A percentile compares a stretch with the other conserved stretches of the same genome.
These are phyloP conservation scores for Cercophora scortea DNA, from an alignment of 495 filamentous ascomycete genomes.

Conservation along the genomic window DNA sequence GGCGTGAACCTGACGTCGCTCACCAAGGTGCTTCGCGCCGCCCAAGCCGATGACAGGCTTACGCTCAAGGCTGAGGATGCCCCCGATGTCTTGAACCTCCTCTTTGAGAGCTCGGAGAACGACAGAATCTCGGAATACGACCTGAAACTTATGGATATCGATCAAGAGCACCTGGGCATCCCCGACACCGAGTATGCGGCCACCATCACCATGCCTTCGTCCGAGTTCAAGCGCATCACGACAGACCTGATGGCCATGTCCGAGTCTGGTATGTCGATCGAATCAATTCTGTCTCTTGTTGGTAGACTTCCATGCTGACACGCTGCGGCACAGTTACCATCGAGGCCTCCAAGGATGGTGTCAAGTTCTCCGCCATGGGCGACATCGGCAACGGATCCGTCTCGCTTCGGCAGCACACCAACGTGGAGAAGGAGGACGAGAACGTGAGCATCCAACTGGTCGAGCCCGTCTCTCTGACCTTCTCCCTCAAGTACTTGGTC, in stretches of 20 bases:
- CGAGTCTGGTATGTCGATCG: conserved; percentile 65
- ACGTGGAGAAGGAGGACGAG: conserved; percentile 81
- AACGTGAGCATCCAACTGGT: conserved; percentile 84
- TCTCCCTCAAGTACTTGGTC: conserved; percentile 98
- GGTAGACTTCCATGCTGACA: too few species aligned
- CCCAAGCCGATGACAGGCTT: conserved; percentile 89
- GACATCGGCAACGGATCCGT: conserved; percentile 95
- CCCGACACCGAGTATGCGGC: conserved; percentile 97
- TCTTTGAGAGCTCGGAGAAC: conserved; percentile 83
- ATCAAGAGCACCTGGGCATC: conserved; percentile 98
- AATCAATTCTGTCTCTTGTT: too few species aligned
- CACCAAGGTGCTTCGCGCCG: conserved; percentile 92
- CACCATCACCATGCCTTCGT: conserved; percentile 77
- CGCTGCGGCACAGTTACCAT: conserved; percentile 61
- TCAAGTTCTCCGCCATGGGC: conserved; percentile 89
- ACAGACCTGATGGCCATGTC: conserved; percentile 83
- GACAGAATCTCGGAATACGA: conserved; percentile 97
- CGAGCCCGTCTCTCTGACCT: conserved; percentile 91
- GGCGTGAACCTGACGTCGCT: conserved; percentile 94
- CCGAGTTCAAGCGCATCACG: conserved; percentile 93
- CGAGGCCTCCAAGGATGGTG: conserved; percentile 92
- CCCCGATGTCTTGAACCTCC: conserved; percentile 88
- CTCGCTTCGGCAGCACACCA: conserved; percentile 79
- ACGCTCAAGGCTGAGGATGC: conserved; percentile 97
- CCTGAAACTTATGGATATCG: conserved; percentile 99